Percentiles rank a stretch among this genome's conserved stretches.
Evolutionary conservation across 2,329 filamentous ascomycete species (phyloP).

Genomic region (Calonectria pteridis): DNA sequence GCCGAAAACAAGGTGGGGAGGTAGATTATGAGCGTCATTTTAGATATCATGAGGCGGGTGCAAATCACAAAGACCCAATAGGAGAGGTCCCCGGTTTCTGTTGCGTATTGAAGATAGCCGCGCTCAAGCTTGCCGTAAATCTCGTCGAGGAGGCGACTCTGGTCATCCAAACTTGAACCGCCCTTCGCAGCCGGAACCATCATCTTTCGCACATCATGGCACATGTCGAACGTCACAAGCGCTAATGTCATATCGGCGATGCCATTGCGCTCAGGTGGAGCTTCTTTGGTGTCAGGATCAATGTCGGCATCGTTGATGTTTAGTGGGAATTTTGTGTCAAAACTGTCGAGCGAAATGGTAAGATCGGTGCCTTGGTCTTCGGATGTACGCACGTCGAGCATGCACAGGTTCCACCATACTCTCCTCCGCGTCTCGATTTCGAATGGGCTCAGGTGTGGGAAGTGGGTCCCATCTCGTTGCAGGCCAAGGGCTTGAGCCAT

Average conservation of each 20-base stretch:
- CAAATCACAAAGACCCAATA: conserved; percentile 54
- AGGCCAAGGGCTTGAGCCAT: conserved; percentile 67
- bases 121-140: conserved; percentile 58
- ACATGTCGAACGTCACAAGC: conserved; percentile 53
- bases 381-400: conserved; percentile 70
- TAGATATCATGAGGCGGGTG: conserved; percentile 63
- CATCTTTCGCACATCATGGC: conserved; percentile 53
- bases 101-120: conserved; percentile 56
- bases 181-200: conserved; percentile 48
- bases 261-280: conserved; percentile 61
- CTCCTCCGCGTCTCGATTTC: conserved; percentile 73
- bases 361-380: conserved; percentile 70
- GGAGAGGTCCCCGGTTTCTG: conserved; percentile 46
- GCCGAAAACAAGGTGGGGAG: conserved; percentile 62
- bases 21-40: conserved; percentile 67
- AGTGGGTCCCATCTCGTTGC: conserved; percentile 68
- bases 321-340: conserved; percentile 66
- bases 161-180: conserved; percentile 53
- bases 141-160: conserved; percentile 58
- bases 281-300: conserved; percentile 58
- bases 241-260: conserved; percentile 65
- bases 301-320: conserved; percentile 70
- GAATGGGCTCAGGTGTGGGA: conserved; percentile 66
- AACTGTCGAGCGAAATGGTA: conserved; percentile 58
- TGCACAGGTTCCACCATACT: conserved; percentile 71